Evolutionary conservation across 116 monocot species (phyloP).

Genomic region (Phalaenopsis hybrid): DNA sequence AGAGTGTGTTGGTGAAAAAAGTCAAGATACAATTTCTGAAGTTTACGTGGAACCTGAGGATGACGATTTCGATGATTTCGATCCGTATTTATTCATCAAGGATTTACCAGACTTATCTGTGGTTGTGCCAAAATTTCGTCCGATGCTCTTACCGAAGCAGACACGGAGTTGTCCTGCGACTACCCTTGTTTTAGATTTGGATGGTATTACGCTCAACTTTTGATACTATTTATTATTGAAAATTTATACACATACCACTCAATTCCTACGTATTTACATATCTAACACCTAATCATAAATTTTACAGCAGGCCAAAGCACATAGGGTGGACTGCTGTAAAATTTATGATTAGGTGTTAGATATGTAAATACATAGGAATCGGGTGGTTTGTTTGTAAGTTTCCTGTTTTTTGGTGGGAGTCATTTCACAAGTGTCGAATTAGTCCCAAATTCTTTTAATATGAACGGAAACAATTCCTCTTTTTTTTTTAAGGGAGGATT

Average conservation of each 20-base stretch:
- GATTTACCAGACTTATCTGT: conserved; percentile 76
- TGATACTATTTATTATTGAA: background rate
- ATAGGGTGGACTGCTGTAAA: too few species aligned
- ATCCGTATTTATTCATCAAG: conserved; percentile 90
- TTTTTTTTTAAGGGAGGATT: background rate
- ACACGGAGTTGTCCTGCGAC: conserved; percentile 96
- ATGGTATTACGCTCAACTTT: conserved; percentile 44
- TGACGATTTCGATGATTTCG: conserved; percentile 75
- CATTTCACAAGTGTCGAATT: too few species aligned
- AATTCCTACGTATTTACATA: too few species aligned
- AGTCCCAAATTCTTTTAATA: background rate
- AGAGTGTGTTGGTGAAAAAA: conserved; percentile 80
- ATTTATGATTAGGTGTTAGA: too few species aligned
- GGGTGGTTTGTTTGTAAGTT: too few species aligned
- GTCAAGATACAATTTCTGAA: conserved; percentile 60
- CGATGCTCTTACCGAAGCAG: conserved; percentile 83
- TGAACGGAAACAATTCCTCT: background rate
- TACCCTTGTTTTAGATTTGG: conserved; percentile 94
- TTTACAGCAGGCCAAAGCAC: too few species aligned
- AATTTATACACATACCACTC: too few species aligned
- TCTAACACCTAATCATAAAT: too few species aligned
- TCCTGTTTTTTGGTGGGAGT: too few species aligned
- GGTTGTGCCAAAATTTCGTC: conserved; percentile 86
- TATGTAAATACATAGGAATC: too few species aligned
- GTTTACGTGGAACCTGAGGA: conserved; percentile 59